Conservation (phyloP, 805 yeast species). For the Komagataella populi region DNA sequence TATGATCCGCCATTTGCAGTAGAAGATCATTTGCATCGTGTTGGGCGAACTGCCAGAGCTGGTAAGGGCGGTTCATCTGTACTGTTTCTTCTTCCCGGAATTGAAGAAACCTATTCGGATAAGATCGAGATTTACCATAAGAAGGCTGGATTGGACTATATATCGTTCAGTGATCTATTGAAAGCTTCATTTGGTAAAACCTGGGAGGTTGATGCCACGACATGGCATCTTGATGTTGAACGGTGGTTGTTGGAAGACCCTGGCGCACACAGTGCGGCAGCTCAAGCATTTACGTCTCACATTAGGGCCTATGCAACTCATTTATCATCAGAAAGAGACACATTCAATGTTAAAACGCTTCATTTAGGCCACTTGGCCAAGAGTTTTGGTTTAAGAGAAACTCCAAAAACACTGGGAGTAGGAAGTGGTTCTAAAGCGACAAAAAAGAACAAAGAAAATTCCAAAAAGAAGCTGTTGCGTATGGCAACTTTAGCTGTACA, state of each 20-base stretch:
- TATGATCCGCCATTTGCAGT: slow-evolving; percentile 90
- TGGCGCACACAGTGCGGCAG: slow-evolving; percentile 48
- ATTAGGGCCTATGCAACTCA: slow-evolving; percentile 95
- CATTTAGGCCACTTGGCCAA: slow-evolving; percentile 96
- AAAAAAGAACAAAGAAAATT: slow-evolving; percentile 45
- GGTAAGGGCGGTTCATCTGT: slow-evolving; percentile 73
- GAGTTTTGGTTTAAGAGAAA: slow-evolving; percentile 86
- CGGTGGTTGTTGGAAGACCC: slow-evolving; percentile 71
- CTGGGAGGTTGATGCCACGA: slow-evolving; percentile 94
- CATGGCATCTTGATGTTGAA: slow-evolving; percentile 88
- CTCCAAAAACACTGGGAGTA: slow-evolving; percentile 70
- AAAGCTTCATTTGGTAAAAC: slow-evolving; percentile 13
- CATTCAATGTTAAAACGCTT: slow-evolving; percentile 67
- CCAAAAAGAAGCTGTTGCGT: slow-evolving; percentile 60
- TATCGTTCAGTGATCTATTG: slow-evolving; percentile 31
- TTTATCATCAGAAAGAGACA: slow-evolving; percentile 61
- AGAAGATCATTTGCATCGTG: slow-evolving; percentile 92
- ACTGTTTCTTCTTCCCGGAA: slow-evolving; percentile 76
- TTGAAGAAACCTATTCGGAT: slow-evolving; percentile 73
- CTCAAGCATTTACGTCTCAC: slow-evolving; percentile 76
- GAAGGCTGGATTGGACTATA: slow-evolving; percentile 29
- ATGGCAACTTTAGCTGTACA: slow-evolving; percentile 60
- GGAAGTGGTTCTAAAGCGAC: slow-evolving; percentile 14
- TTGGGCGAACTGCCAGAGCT: slow-evolving; percentile 98
- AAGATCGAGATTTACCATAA: slow-evolving; percentile 46